Conservation (phyloP, 139 green algal genomes). For the Mychonastes homosphaera region DNA sequence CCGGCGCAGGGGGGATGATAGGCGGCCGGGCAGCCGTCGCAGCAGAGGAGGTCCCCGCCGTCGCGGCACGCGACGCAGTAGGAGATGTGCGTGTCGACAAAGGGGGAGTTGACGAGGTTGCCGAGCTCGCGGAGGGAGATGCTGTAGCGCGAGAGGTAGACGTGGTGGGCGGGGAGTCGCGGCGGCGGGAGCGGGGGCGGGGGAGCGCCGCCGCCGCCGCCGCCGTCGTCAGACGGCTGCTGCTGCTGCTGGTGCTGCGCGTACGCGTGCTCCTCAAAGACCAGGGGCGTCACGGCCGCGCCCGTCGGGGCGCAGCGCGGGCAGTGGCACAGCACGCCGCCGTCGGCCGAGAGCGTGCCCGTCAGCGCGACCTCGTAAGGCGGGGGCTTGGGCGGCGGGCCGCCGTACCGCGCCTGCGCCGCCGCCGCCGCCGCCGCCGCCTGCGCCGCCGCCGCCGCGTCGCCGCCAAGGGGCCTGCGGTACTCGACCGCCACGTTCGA, state of each 20-base stretch:
- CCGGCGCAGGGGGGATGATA: slow-evolving; percentile 40
- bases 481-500: slow-evolving; percentile 13
- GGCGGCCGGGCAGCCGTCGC: slow-evolving; percentile 33
- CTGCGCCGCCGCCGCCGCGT: too few species aligned
- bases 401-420: too few species aligned
- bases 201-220: not conserved
- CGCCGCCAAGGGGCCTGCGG: slow-evolving; percentile 7
- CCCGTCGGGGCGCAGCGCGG: not conserved
- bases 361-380: slow-evolving; percentile 13
- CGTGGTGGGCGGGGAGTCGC: slow-evolving; percentile 11
- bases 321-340: slow-evolving; percentile 17
- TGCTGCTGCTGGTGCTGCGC: not conserved
- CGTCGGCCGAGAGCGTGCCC: slow-evolving; percentile 5
- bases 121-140: slow-evolving; percentile 29
- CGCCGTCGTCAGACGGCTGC: not conserved
- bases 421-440: too few species aligned
- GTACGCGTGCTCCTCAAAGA: slow-evolving; percentile 24
- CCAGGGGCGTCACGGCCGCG: not conserved
- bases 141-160: slow-evolving; percentile 19
- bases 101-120: slow-evolving; percentile 23
- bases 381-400: too few species aligned
- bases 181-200: not conserved
- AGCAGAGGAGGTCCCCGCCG: slow-evolving; percentile 40
- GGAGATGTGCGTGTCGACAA: slow-evolving; percentile 37
- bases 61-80: slow-evolving; percentile 37